Conservation (phyloP, 116 monocot species). For the Trichopus zeylanicus region DNA sequence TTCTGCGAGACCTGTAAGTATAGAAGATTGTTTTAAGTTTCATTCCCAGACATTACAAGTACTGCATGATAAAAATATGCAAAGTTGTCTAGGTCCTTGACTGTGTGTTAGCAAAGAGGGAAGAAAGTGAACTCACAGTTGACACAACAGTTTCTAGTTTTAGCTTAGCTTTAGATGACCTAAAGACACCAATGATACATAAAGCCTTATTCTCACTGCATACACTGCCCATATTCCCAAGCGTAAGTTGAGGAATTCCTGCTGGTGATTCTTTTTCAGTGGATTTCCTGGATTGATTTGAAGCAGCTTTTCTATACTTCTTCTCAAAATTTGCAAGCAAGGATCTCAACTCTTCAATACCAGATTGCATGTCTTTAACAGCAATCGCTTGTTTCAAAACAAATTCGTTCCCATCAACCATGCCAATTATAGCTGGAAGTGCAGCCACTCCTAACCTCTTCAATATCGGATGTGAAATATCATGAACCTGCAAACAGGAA, state of each 20-base stretch:
- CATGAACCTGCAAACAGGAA: slow-evolving; percentile 47
- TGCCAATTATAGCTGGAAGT: slow-evolving; percentile 70
- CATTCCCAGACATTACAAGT: background rate
- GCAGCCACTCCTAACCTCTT: slow-evolving; percentile 55
- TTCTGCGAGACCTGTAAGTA: slow-evolving; percentile 69
- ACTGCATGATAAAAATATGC: background rate
- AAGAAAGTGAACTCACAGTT: slow-evolving; percentile 26
- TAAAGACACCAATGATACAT: slow-evolving; percentile 66
- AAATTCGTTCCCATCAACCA: slow-evolving; percentile 49
- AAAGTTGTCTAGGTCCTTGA: background rate
- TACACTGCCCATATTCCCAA: slow-evolving; percentile 44
- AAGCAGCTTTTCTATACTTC: slow-evolving; percentile 58
- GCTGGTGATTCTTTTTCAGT: slow-evolving; percentile 15
- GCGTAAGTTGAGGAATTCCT: slow-evolving; percentile 31
- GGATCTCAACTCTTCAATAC: slow-evolving; percentile 56
- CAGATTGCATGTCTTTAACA: slow-evolving; percentile 74
- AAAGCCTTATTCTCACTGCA: slow-evolving; percentile 57
- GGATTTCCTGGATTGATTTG: slow-evolving; percentile 32
- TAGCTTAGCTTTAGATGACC: slow-evolving; percentile 51
- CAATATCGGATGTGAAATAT: slow-evolving; percentile 46
- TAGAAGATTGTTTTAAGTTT: background rate
- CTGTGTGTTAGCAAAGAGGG: background rate
- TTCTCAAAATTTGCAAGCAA: slow-evolving; percentile 74
- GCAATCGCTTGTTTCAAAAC: slow-evolving; percentile 56
- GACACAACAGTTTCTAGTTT: slow-evolving; percentile 47